These are phyloP conservation scores for Solanum pinnatisectum DNA, from an alignment of 257 asterid species.

Conservation along the genomic window DNA sequence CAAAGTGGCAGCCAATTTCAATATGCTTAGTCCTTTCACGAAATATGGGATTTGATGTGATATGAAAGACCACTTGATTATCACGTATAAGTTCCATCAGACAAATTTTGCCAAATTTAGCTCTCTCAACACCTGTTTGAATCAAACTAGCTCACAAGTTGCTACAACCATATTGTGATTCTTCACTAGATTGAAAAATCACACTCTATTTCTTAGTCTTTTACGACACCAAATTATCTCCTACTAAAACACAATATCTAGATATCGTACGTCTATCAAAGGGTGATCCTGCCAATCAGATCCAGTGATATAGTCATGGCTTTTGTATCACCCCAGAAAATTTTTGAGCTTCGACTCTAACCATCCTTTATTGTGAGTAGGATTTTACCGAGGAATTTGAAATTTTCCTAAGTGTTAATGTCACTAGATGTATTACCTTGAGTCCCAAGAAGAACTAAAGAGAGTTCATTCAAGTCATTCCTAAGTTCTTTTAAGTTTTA, in stretches of 20 bases:
- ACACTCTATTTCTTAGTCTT: background rate
- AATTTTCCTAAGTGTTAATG: no score
- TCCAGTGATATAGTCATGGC: background rate
- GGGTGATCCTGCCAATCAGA: no score
- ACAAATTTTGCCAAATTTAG: background rate
- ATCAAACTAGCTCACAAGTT: background rate
- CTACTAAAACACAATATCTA: background rate
- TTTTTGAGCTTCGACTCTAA: no score
- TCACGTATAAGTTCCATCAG: background rate
- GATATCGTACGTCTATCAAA: no score
- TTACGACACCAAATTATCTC: background rate
- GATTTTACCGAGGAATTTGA: no score
- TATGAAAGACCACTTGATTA: background rate
- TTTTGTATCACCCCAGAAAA: no score
- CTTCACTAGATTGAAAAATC: background rate
- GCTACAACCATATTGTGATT: background rate
- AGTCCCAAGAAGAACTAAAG: no score
- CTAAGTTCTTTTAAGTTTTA: no score
- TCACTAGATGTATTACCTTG: no score
- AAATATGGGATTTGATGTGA: background rate
- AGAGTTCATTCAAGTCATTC: no score
- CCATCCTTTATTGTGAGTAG: no score
- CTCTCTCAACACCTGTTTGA: background rate
- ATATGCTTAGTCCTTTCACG: background rate
- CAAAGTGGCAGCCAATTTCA: background rate